phyloP scores from a whole-genome alignment of 2,329 filamentous ascomycete species.

The Fusarium sp. region DNA sequence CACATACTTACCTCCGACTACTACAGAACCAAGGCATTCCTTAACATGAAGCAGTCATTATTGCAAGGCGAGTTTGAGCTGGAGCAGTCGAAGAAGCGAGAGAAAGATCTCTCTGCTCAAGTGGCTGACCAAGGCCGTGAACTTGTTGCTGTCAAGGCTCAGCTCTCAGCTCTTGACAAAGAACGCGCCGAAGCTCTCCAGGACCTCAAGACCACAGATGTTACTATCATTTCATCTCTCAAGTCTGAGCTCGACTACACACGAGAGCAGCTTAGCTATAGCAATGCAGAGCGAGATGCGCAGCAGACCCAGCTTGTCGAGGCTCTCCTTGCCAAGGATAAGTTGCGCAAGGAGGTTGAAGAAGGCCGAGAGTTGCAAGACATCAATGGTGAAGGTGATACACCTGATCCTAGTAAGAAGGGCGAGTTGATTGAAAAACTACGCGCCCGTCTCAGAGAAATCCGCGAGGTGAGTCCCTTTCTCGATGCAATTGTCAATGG shows the following conservation, averaged over 20 bases:
- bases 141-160: constrained; percentile 62
- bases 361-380: constrained; percentile 57
- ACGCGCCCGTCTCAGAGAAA: constrained; percentile 63
- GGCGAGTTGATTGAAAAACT: constrained; percentile 69
- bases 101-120: constrained; percentile 59
- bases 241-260: constrained; percentile 67
- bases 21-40: constrained; percentile 64
- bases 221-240: constrained; percentile 68
- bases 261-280: constrained; percentile 61
- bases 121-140: constrained; percentile 67
- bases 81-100: constrained; percentile 56
- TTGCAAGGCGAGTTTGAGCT: constrained; percentile 60
- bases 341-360: constrained; percentile 66
- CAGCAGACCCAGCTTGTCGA: constrained; percentile 70
- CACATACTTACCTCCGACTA: constrained; percentile 58
- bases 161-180: constrained; percentile 66
- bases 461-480: constrained; percentile 65
- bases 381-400: constrained; percentile 49
- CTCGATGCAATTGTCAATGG: constrained; percentile 11
- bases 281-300: constrained; percentile 64
- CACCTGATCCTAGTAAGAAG: constrained; percentile 54
- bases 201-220: constrained; percentile 69
- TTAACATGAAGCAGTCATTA: constrained; percentile 62
- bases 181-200: constrained; percentile 66
- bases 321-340: constrained; percentile 69